phyloP scores from a whole-genome alignment of 2,329 filamentous ascomycete genomes.

The Dothistroma septosporum region DNA sequence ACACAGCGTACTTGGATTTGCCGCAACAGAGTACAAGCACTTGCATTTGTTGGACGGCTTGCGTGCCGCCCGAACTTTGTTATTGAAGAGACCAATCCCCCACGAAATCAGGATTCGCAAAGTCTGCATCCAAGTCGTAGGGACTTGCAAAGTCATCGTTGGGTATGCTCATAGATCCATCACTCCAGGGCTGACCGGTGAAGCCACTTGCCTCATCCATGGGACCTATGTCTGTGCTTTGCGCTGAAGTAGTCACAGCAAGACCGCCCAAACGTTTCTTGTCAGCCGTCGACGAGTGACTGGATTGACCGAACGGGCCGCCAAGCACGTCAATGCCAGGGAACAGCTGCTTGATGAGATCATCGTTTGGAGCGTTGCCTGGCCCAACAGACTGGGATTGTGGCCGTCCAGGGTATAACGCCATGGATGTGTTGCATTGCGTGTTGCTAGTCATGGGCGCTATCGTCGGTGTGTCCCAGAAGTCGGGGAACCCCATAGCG shows the following conservation, averaged over 20 bases:
- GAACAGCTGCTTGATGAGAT: conserved; percentile 32
- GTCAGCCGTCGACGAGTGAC: conserved; percentile 11
- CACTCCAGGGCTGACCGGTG: conserved; percentile 32
- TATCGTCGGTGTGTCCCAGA: conserved; percentile 25
- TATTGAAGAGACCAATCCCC: conserved; percentile 29
- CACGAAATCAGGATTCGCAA: conserved; percentile 24
- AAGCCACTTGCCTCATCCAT: conserved; percentile 25
- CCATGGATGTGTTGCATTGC: conserved; percentile 12
- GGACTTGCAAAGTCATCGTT: conserved; percentile 29
- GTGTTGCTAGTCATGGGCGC: conserved; percentile 13
- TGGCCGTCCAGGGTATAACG: conserved; percentile 20
- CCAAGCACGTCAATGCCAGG: conserved; percentile 31
- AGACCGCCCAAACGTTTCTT: conserved; percentile 11
- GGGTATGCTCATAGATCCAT: conserved; percentile 32
- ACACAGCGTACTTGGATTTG: conserved; percentile 5
- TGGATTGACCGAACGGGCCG: conserved; percentile 15
- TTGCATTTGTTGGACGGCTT: conserved; percentile 15
- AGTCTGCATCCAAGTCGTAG: conserved; percentile 31
- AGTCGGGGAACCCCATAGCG: conserved; percentile 15
- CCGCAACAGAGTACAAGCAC: conserved; percentile 4
- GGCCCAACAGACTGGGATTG: conserved; percentile 30
- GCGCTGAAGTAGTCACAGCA: conserved; percentile 9
- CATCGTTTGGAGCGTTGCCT: conserved; percentile 28
- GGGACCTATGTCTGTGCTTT: conserved; percentile 5
- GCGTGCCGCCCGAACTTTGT: conserved; percentile 18